phyloP scores from a whole-genome alignment of 257 asterid genomes.

The Jasminum sambac region DNA sequence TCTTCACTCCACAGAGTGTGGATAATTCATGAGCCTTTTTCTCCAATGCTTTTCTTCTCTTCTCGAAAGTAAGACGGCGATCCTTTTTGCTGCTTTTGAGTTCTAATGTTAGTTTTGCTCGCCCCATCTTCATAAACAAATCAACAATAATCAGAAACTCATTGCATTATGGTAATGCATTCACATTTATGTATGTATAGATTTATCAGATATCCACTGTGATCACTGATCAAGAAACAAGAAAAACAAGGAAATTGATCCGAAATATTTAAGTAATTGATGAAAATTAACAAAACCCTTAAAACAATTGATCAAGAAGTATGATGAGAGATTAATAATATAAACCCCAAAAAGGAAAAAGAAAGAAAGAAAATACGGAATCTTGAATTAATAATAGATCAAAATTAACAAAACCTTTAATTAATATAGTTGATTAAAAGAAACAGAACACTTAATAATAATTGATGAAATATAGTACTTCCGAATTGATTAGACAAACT shows the following conservation, averaged over 20 bases:
- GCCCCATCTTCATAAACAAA: background rate
- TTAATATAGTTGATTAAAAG: too few relatives aligned
- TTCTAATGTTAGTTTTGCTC: constrained; percentile 18
- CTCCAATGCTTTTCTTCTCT: constrained; percentile 23
- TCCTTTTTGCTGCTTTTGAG: constrained; percentile 9
- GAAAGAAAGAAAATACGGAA: too few relatives aligned
- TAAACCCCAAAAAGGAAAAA: too few relatives aligned
- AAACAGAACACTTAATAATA: too few relatives aligned
- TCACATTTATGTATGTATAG: too few relatives aligned
- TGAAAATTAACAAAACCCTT: background rate
- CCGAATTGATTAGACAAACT: background rate
- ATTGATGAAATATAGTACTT: background rate
- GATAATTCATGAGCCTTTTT: constrained; percentile 26
- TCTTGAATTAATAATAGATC: background rate
- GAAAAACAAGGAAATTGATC: too few relatives aligned
- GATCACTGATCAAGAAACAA: background rate
- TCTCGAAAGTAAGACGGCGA: constrained; percentile 10
- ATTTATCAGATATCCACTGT: too few relatives aligned
- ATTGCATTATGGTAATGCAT: background rate
- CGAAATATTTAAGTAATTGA: background rate
- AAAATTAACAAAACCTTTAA: background rate
- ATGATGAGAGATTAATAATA: too few relatives aligned
- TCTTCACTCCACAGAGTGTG: constrained; percentile 22
- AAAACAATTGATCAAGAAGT: background rate
- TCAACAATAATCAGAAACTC: background rate